A percentile compares a stretch with the other conserved stretches of the same genome.
These are phyloP conservation scores for Tanozyma kutaoensis DNA, from an alignment of 805 yeast genomes.

Conservation along the genomic window DNA sequence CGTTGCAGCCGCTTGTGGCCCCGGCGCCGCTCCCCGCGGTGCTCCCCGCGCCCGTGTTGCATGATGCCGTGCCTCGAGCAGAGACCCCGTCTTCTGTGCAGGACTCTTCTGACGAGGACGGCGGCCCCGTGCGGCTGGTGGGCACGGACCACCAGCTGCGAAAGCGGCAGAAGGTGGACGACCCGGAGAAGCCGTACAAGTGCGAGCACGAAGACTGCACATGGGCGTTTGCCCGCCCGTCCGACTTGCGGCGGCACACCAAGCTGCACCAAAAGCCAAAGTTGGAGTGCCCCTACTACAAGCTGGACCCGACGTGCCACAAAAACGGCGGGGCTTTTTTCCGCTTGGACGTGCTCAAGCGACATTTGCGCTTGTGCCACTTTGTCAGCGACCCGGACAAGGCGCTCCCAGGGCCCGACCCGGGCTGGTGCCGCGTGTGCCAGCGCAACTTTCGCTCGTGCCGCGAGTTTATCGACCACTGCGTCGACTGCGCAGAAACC, in stretches of 20 bases:
- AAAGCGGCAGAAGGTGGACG: too few species aligned
- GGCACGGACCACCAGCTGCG: too few species aligned
- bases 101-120: too few species aligned
- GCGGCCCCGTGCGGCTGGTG: too few species aligned
- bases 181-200: too few species aligned
- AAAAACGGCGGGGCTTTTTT: conserved; percentile 66
- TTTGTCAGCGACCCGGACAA: conserved; percentile 35
- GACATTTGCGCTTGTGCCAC: conserved; percentile 62
- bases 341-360: conserved; percentile 59
- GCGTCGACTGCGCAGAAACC: conserved; percentile 50
- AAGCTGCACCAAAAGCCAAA: conserved; percentile 56
- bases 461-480: conserved; percentile 50
- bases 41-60: too few species aligned
- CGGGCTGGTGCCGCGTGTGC: conserved; percentile 62
- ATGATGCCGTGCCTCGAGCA: too few species aligned
- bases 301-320: conserved; percentile 56
- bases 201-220: conserved; percentile 20
- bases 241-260: conserved; percentile 56
- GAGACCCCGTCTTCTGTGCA: too few species aligned
- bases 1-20: too few species aligned
- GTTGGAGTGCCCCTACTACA: conserved; percentile 66
- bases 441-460: conserved; percentile 40
- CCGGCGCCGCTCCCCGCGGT: too few species aligned
- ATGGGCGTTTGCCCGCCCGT: conserved; percentile 61
- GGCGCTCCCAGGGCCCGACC: conserved; percentile 20